Percentiles rank a stretch among this genome's conserved stretches.
These are phyloP conservation scores for Yamadazyma diddensiae DNA, from an alignment of 1,139 yeast species.

Conservation along the genomic window DNA sequence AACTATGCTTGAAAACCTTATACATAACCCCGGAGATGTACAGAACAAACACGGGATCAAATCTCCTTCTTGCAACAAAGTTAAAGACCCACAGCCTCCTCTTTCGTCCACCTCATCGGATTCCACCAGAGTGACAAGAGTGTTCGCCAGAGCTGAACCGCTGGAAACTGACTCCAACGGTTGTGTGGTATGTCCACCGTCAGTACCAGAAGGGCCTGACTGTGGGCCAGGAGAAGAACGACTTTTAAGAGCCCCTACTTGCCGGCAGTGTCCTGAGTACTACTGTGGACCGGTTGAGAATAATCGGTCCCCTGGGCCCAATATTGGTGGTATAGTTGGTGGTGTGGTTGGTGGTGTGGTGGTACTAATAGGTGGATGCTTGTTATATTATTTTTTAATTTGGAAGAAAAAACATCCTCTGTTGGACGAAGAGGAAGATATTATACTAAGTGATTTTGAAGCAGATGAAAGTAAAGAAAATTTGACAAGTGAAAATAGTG, in stretches of 20 bases:
- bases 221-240: slow-evolving; percentile 57
- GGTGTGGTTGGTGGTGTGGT: slow-evolving; percentile 58
- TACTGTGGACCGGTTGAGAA: slow-evolving; percentile 38
- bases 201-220: slow-evolving; percentile 44
- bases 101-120: too few species aligned
- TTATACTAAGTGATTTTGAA: slow-evolving; percentile 19
- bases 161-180: slow-evolving; percentile 18
- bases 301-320: slow-evolving; percentile 13
- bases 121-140: background rate
- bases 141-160: slow-evolving; percentile 9
- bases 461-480: slow-evolving; percentile 20
- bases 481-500: slow-evolving; percentile 11
- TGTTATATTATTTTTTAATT: slow-evolving; percentile 33
- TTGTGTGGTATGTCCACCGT: slow-evolving; percentile 51
- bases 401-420: slow-evolving; percentile 26
- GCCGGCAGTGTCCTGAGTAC: slow-evolving; percentile 54
- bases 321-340: slow-evolving; percentile 61
- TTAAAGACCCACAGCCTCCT: too few species aligned
- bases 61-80: too few species aligned
- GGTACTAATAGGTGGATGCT: slow-evolving; percentile 28
- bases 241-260: slow-evolving; percentile 50
- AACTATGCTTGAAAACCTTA: too few species aligned
- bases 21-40: too few species aligned
- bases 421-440: slow-evolving; percentile 26
- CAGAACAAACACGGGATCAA: too few species aligned